Evolutionary conservation across 163 green algal species (phyloP), one percentile per base, ranked within the genome.

Genomic region (Chlorella variabilis): DNA sequence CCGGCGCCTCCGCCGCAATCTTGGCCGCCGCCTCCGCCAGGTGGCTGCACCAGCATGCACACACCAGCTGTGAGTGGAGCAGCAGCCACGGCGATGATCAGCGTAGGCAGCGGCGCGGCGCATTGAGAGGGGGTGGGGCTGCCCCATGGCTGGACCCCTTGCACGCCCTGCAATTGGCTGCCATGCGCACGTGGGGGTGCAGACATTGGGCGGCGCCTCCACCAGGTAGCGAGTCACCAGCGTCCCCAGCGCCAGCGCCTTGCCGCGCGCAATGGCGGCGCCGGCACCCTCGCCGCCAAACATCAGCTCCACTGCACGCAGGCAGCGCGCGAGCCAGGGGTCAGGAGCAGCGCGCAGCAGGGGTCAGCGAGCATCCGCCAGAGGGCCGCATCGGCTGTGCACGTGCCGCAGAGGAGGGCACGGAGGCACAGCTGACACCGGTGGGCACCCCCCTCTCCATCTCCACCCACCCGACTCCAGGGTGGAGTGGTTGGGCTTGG

Each of bases 171-270:
- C 58, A 36, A 42, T 34, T 4, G 34, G 2, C 17, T 18, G 65
- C 20, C 67, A 59, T 31, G n/a, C n/a, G n/a, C n/a, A 78, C 49
- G 85, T 91, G 54, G 97, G 97, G 0, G 94, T 98, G 89, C 94
- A 97, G 21, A 98, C 89, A 86, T 99, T 99, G 73, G 97, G 91
- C 0, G 97, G 97, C 38, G 95, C 91, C 86, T 98, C 95, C 27
- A 99, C 95, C 29, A 99, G 91, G 89, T 98, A 97, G 70, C 92
- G 70, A 7, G 77, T 78, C 20, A 98, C 85, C 34, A 91, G 83
- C 51, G 89, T 87, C 54, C 95, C 95, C 17, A 75, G 83, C 2
- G 90, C 93, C 9, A 95, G 38, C 8, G 83, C 86, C 2, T 82
- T 48, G 4, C 78, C 94, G 1, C 68, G 71, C 18, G 68, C 38